A percentile compares a stretch with the other conserved stretches of the same genome.
Conservation (phyloP, 345 rosid species). For the Salix exigua region DNA sequence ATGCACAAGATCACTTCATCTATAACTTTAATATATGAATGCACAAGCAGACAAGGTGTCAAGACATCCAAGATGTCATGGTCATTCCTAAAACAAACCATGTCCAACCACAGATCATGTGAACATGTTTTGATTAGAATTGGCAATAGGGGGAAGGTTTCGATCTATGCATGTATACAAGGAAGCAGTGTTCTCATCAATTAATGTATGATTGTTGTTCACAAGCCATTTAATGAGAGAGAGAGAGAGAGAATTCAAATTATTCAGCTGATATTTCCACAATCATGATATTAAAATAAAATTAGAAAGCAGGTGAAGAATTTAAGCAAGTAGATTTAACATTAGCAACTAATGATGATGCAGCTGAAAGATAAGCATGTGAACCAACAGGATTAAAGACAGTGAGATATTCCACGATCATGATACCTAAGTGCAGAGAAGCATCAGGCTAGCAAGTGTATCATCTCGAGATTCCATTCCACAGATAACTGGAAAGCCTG, state of each 20-base stretch:
- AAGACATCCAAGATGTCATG: not conserved
- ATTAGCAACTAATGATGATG: not conserved
- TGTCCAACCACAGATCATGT: constrained; percentile 1
- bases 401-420: not conserved
- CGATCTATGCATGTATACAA: not conserved
- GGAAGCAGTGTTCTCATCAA: not conserved
- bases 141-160: not conserved
- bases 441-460: not conserved
- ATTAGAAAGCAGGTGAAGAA: not conserved
- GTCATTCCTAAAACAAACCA: not conserved
- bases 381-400: not conserved
- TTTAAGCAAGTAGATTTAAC: not conserved
- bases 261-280: not conserved
- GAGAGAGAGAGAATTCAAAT: not conserved
- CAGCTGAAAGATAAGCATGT: not conserved
- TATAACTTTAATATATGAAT: not conserved
- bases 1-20: not conserved
- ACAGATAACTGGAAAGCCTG: not conserved
- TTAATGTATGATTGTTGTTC: not conserved
- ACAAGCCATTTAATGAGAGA: not conserved
- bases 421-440: not conserved
- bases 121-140: constrained; percentile 6
- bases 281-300: not conserved
- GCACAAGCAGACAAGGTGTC: not conserved
- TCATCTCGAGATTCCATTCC: not conserved